phyloP scores from a whole-genome alignment of 257 asterid genomes.

The Handroanthus guayacan region DNA sequence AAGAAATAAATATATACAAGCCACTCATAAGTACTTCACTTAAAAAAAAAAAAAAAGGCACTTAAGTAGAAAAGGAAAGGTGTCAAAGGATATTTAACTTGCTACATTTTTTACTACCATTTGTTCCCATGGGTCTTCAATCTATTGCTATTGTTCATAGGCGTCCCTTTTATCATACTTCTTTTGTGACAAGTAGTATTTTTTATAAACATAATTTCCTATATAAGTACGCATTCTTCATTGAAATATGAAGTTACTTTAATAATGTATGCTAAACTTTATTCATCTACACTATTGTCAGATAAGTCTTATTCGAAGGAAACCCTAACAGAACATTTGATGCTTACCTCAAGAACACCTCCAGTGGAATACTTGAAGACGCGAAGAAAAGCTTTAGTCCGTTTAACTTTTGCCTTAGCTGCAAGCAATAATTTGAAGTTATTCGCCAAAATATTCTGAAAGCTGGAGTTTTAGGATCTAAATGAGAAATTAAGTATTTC shows the following conservation, averaged over 20 bases:
- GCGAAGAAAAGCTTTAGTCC: constrained; percentile 94
- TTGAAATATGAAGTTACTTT: constrained; percentile 6
- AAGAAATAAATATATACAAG: constrained; percentile 31
- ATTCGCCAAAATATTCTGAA: constrained; percentile 16
- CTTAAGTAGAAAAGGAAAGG: constrained; percentile 21
- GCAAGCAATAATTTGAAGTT: constrained; percentile 48
- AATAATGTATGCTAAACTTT: constrained; percentile 2
- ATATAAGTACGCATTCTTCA: not conserved
- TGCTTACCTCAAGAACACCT: constrained; percentile 87
- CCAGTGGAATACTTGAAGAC: constrained; percentile 91
- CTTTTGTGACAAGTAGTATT: not conserved
- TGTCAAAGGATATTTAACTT: constrained; percentile 18
- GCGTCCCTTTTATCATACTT: constrained; percentile 7
- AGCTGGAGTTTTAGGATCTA: constrained; percentile 6
- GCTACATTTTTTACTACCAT: constrained; percentile 24
- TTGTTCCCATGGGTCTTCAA: constrained; percentile 3
- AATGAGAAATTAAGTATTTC: not conserved
- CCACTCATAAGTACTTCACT: constrained; percentile 21
- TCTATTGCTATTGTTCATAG: not conserved
- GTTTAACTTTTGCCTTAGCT: constrained; percentile 82
- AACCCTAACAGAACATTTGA: constrained; percentile 3
- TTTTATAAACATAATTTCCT: constrained; percentile 6
- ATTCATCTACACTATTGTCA: not conserved
- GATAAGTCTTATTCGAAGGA: not conserved
- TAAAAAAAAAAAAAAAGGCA: not conserved